Base-by-base conservation (phyloP, 768 basidiomycete species). In the Termitomyces sp. region DNA sequence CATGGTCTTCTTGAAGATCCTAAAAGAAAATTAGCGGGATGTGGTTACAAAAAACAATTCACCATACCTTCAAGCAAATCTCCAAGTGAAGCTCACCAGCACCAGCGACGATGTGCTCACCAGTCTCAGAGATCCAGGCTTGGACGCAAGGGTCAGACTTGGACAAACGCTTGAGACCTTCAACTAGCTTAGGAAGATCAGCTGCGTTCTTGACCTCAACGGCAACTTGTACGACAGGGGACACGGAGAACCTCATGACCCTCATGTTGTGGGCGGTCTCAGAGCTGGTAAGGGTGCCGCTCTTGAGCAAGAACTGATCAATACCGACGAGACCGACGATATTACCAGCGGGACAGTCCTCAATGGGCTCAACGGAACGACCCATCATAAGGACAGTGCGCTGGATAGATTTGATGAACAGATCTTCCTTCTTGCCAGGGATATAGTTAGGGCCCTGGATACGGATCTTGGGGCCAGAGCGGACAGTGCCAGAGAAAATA, bases 331-430 rank as follows among this genome's bases (percentile, higher is more conserved):
- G 90, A 83, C 97, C 96, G 63, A 91, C 75, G 65, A 99, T 98
- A 83, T 99, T 99, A 66, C 96, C 96, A 52, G 95, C 86, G 40
- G 96, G 96, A 75, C 96, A 98, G 70, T 98, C 94, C 76, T 98
- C 96, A 64, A 98, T 95, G 54, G 95, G 91, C 71, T 98, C 95
- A 67, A 97, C 88, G 72, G 87, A 86, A 71, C 94, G 91, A 72
- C 97, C 97, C 97, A 98, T 98, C 96, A 99, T 98, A 69, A 98
- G 84, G 43, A 98, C 91, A 40, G 97, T 99, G 59, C 96, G 91
- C 79, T 99, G 96, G 66, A 99, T 87, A 47, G 94, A 90, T 81
- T 98, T 98, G 80, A 97, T 68, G 78, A 96, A 98, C 51, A 97
- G 76, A 73, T 99, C 96, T 0, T 96, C 91, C 79, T 97, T 98